Evolutionary conservation across 2,329 filamentous ascomycete genomes (phyloP).

Genomic region (Diaporthe ilicicola): DNA sequence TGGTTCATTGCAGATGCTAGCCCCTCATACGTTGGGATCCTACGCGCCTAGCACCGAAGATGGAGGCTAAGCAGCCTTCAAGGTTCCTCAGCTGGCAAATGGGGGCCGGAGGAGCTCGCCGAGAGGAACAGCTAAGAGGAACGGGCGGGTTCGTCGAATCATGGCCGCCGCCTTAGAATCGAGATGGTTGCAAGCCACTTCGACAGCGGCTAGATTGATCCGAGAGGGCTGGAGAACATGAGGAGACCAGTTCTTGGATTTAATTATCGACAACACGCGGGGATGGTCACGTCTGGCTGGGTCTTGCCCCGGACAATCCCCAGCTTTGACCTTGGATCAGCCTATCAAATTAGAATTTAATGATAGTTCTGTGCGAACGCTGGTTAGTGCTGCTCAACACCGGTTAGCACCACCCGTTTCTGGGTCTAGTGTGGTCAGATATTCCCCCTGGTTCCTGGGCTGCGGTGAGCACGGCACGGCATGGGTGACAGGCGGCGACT

Average conservation of each 20-base stretch:
- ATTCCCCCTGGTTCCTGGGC: constrained; percentile 8
- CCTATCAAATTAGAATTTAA: background rate
- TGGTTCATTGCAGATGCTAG: background rate
- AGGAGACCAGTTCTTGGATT: background rate
- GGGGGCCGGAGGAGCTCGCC: background rate
- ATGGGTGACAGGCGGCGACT: background rate
- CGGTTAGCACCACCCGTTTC: background rate
- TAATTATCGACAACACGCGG: background rate
- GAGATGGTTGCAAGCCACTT: background rate
- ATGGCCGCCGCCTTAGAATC: background rate
- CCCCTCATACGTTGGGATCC: constrained; percentile 1
- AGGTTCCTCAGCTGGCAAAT: background rate
- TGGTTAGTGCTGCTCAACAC: background rate
- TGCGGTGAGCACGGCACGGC: too few relatives aligned
- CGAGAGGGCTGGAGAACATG: background rate
- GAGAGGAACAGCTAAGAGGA: background rate
- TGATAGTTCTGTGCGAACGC: constrained; percentile 8
- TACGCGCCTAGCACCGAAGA: background rate
- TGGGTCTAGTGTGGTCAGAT: background rate
- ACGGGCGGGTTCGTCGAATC: background rate
- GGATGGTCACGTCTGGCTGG: background rate
- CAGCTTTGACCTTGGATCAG: background rate
- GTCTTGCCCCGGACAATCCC: background rate
- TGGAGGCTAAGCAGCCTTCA: constrained; percentile 9
- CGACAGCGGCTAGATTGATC: background rate